Conservation (phyloP, 768 basidiomycete species). For the Termitomyces sp. region DNA sequence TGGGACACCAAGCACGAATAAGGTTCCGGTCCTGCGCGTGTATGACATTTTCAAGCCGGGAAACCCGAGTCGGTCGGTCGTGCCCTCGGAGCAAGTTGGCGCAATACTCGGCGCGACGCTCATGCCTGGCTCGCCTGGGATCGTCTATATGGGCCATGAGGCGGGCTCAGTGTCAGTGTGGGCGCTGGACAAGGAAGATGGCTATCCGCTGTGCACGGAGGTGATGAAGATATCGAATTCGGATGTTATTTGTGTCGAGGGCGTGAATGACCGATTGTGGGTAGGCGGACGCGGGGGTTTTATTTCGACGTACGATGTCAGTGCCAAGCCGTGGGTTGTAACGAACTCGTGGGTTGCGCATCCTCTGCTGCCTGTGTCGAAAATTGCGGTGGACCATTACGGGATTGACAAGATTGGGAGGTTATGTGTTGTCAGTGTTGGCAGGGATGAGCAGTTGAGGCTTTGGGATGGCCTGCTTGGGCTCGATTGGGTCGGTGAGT, state of each 20-base stretch:
- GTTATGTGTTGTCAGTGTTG: constrained; percentile 71
- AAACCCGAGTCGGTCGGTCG: constrained; percentile 44
- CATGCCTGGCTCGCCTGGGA: constrained; percentile 58
- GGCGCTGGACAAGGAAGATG: constrained; percentile 48
- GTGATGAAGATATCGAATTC: constrained; percentile 77
- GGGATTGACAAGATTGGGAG: constrained; percentile 66
- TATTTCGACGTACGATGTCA: constrained; percentile 78
- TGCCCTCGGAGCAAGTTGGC: constrained; percentile 71
- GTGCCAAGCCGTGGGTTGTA: constrained; percentile 72
- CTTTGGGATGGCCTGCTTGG: constrained; percentile 91
- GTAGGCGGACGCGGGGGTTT: constrained; percentile 78
- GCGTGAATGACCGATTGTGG: constrained; percentile 84
- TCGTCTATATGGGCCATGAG: constrained; percentile 87
- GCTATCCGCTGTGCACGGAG: constrained; percentile 60
- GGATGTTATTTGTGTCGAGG: constrained; percentile 79
- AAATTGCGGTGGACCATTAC: constrained; percentile 64
- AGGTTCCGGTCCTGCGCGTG: constrained; percentile 71
- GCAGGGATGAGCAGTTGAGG: constrained; percentile 64
- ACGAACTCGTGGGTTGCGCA: constrained; percentile 90
- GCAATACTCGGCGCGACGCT: constrained; percentile 79
- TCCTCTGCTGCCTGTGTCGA: constrained; percentile 54
- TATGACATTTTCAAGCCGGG: constrained; percentile 71
- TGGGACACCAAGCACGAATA: constrained; percentile 21
- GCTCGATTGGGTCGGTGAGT: constrained; percentile 82
- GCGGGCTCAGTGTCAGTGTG: constrained; percentile 89